Conservation (phyloP, 176 grass and related monocot species). For the Lolium multiflorum region DNA sequence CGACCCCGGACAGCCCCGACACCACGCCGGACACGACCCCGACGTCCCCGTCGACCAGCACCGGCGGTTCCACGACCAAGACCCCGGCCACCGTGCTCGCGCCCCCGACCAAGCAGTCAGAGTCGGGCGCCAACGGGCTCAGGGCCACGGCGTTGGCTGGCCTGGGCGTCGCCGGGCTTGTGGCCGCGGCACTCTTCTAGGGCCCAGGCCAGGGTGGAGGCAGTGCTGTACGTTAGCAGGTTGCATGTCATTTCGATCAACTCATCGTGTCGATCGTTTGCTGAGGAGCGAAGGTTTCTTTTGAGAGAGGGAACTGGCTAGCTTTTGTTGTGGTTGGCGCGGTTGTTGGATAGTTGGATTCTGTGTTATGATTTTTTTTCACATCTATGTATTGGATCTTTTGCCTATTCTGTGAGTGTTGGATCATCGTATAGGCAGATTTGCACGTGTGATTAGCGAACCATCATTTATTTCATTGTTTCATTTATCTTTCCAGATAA, state of each 20-base stretch:
- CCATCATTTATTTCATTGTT: neutral
- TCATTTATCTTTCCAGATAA: no score
- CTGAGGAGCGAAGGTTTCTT: slow-evolving; percentile 38
- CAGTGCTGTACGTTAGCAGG: slow-evolving; percentile 66
- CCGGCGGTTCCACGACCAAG: slow-evolving; percentile 39
- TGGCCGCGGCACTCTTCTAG: slow-evolving; percentile 60
- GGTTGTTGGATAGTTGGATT: slow-evolving; percentile 22
- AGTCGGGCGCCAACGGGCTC: slow-evolving; percentile 40
- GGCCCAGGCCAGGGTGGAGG: slow-evolving; percentile 61
- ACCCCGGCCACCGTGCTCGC: slow-evolving; percentile 30
- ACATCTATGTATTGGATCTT: neutral
- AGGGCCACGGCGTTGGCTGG: slow-evolving; percentile 37
- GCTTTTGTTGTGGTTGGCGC: slow-evolving; percentile 35
- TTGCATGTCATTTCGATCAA: slow-evolving; percentile 25
- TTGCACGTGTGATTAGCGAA: neutral
- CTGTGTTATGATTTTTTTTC: neutral
- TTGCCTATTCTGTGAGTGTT: neutral
- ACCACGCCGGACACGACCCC: slow-evolving; percentile 22
- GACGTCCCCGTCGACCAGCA: slow-evolving; percentile 30
- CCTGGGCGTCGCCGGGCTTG: slow-evolving; percentile 44
- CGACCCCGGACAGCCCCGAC: slow-evolving; percentile 32
- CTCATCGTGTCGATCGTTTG: slow-evolving; percentile 29
- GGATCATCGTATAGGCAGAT: neutral
- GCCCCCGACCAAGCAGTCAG: slow-evolving; percentile 29
- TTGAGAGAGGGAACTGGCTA: neutral